Evolutionary conservation across 371 early-diverging fungal species (phyloP), one percentile per base, ranked within the genome.

Genomic region (Mortierella sp.): DNA sequence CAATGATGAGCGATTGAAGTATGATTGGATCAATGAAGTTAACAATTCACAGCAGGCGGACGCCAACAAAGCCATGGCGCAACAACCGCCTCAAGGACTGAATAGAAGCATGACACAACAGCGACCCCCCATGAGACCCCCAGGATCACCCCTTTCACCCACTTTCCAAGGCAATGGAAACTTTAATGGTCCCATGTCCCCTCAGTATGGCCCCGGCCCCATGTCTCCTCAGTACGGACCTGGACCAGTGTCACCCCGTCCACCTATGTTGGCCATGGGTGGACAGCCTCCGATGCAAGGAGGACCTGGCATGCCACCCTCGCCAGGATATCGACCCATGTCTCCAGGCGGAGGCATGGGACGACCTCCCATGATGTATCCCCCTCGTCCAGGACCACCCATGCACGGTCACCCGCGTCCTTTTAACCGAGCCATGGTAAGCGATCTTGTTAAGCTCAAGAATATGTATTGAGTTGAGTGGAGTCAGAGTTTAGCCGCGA

Each of bases 231-330:
- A 19, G 12, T 53, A 16, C 21, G 29, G 62, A 18, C 74, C 74
- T 15, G 70, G 70, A 62, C 62, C 53, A n/a, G 51, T 52, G 15
- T 57, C 51, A 23, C 70, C 59, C 23, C 52, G 68, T 26, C 66
- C 75, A 57, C 52, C 74, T 47, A 74, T 72, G 72, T 57, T 50
- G 70, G 64, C 70, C 64, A 70, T 72, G 72, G 66, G 66, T 45
- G 69, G 65, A 23, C 60, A 69, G 45, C 74, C 74, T 46, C 60
- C 60, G 16, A 60, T 60, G 60, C 29, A 37, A 15, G 19, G 43
- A 37, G 44, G 30, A 21, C n/a, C n/a, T 19, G 26, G 46, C 14
- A 44, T 46, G 26, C 60, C 53, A 19, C 23, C 46, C 23, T 60
- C 60, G 4, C 60, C 60, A 1, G 60, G 60, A 26, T 60, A 46